Conservation (phyloP, 805 yeast species). For the Cyberlindnera galapagoensis region DNA sequence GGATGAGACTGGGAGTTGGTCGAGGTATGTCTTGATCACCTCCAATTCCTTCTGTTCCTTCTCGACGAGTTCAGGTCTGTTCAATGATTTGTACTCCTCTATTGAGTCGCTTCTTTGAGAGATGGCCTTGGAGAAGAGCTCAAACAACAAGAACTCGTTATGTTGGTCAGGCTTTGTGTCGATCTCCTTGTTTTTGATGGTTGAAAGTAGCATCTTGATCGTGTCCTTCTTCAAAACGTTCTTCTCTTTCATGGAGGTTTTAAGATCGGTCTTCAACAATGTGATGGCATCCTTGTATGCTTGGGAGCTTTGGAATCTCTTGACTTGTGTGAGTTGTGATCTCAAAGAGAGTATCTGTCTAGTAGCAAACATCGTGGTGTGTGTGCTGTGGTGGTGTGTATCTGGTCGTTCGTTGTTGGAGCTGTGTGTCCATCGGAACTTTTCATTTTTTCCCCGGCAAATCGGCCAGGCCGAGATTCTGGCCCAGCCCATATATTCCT, state of each 20-base stretch:
- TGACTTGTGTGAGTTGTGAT: no score
- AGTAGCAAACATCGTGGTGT: no score
- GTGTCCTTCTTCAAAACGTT: constrained; percentile 37
- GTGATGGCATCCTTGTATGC: constrained; percentile 30
- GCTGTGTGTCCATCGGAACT: no score
- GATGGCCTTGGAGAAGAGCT: constrained; percentile 36
- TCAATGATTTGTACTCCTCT: constrained; percentile 37
- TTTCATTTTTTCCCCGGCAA: no score
- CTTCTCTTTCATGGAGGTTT: constrained; percentile 41
- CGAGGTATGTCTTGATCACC: constrained; percentile 34
- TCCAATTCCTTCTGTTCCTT: constrained; percentile 42
- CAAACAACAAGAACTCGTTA: constrained; percentile 31
- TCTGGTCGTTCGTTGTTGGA: no score
- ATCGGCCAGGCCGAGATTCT: no score
- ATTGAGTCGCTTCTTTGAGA: constrained; percentile 45
- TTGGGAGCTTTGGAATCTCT: constrained; percentile 27
- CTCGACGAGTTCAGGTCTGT: constrained; percentile 47
- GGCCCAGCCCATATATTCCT: no score
- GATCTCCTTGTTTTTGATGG: constrained; percentile 38
- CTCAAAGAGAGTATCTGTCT: no score
- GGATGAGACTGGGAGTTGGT: constrained; percentile 41
- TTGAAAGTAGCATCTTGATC: constrained; percentile 35
- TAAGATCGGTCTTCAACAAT: constrained; percentile 36
- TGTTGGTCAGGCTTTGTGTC: constrained; percentile 28
- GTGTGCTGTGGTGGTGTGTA: no score